Evolutionary conservation across 495 filamentous ascomycete genomes (phyloP).

Genomic region (Tuber melanosporum): DNA sequence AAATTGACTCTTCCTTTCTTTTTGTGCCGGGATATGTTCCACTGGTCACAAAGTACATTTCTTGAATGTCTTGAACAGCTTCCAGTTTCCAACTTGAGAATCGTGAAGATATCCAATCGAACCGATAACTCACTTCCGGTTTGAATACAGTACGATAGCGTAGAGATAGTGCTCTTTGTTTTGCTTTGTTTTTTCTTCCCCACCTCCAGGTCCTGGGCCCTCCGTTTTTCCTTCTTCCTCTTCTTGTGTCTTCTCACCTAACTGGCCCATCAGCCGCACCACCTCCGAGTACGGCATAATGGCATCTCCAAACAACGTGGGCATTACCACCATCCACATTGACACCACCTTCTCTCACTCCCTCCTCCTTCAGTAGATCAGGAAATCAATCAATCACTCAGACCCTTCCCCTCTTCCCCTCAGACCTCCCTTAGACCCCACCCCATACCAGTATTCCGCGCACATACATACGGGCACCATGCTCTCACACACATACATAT

Average conservation of each 20-base stretch:
- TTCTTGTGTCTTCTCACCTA: background rate
- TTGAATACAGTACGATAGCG: background rate
- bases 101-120: background rate
- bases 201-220: background rate
- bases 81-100: background rate
- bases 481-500: background rate
- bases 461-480: background rate
- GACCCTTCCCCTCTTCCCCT: background rate
- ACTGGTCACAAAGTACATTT: background rate
- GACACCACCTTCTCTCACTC: background rate
- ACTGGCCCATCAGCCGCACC: background rate
- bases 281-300: background rate
- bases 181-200: background rate
- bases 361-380: background rate
- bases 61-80: background rate
- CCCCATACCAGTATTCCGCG: background rate
- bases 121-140: background rate
- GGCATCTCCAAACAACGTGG: slow-evolving; percentile 1
- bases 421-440: background rate
- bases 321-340: background rate
- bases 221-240: slow-evolving; percentile 6
- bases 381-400: background rate
- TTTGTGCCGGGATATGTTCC: background rate
- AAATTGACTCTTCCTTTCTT: background rate
- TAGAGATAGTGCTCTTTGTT: background rate